Evolutionary conservation across 2,329 filamentous ascomycete genomes (phyloP), one percentile per base, ranked within the genome.

Genomic region (Colletotrichum graminicola): DNA sequence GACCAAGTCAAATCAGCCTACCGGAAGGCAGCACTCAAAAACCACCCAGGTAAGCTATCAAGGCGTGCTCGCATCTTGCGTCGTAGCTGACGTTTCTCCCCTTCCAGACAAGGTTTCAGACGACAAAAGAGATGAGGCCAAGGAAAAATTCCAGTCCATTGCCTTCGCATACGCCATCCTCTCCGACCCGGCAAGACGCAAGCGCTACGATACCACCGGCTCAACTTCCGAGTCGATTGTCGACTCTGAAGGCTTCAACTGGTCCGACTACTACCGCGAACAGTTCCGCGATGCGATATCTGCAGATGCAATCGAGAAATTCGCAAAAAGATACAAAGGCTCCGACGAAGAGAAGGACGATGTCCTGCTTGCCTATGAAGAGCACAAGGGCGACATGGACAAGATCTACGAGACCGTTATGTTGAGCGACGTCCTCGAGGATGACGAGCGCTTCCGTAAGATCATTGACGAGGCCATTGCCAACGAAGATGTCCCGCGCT

Each of bases 141-240:
- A 97, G 76, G 86, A 87, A 72, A 92, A 89, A 65, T 99, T 99
- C 80, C 96, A 99, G 82, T 87, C 92, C 76, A 91, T 99, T 76
- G 95, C 95, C 32, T 95, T 98, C 77, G 95, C 96, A 63, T 97
- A 98, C 79, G 95, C 94, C 43, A 89, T 99, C 61, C 92, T 99
- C 45, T 97, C 94, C 41, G 94, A 98, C 76, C 87, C 92, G 29
- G 86, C 87, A 26, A 90, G 96, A 64, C 93, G 96, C 75, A 90
- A 91, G 76, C 93, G 94, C 71, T 99, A 97, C 84, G 95, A 99
- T 79, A 86, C 88, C 64, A 98, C 95, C 0, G 96, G 96, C 66
- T 96, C 92, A 67, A 98, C 95, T 0, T 90, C 93, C 14, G 95
- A 98, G 78, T 91, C 90, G 11, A 89, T 97, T 29, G 88, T 92